Evolutionary conservation across 1,284 basidiomycete genomes (phyloP), one percentile per base, ranked within the genome.

Genomic region (Pseudozyma tsukubaensis): DNA sequence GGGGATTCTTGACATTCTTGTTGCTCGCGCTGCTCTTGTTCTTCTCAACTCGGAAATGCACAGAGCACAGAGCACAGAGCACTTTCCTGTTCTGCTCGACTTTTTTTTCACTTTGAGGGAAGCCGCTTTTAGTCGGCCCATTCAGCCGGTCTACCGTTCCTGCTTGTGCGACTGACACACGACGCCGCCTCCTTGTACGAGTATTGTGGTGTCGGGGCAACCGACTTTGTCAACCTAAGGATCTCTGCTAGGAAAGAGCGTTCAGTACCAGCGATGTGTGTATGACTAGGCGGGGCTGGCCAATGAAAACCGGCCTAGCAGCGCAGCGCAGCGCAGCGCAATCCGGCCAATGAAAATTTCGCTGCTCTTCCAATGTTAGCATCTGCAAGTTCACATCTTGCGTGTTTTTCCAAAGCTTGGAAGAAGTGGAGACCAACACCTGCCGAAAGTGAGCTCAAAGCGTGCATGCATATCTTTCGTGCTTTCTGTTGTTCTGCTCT

Each of bases 211-310:
- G 24, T 3, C 6, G 24, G 24, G 6, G 6, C 24, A 3, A 29
- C 3, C 24, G 24, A 29, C 6, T 29, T 6, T 29, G 24, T 29
- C 24, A 29, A 29, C 24, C 24, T 6, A 29, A 29, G n/a, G n/a
- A n/a, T n/a, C 6, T 29, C 24, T 29, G 24, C 24, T 29, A 29
- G 6, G 24, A 29, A 29, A 29, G 24, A 29, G 24, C 24, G 24
- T n/a, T n/a, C n/a, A n/a, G n/a, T 29, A 29, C 24, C 24, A 29
- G 24, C 3, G 3, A 3, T 6, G 24, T 29, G 24, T 29, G 18
- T 52, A 29, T 49, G 40, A 50, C 53, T 54, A 21, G 58, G 64
- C 53, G 64, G 64, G 64, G 58, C 63, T 51, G 63, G 42, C 63
- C 63, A 66, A 66, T 66, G 48, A 56, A 40, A 66, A 43, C 13